Evolutionary conservation across 2,329 filamentous ascomycete species (phyloP), one percentile per base, ranked within the genome.

Genomic region (Moelleriella libera): DNA sequence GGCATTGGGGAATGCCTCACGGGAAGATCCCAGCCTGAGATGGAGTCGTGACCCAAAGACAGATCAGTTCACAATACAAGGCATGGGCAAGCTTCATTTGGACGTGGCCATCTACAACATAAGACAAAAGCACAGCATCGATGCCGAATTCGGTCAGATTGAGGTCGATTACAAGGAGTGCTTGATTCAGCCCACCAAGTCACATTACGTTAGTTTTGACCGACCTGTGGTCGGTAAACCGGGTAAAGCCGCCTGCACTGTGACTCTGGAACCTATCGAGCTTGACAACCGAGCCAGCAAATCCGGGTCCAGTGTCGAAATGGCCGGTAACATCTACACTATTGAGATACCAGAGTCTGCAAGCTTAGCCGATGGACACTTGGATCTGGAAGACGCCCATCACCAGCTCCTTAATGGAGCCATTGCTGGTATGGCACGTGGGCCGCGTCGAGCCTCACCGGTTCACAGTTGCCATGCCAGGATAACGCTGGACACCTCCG

Each of bases 121-220:
- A 8, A 80, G 92, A 53, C 85, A 87, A 46, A 88, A 94, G 58
- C 83, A 96, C 66, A 94, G 92, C 62, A 88, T 75, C 71, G 63
- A 95, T 79, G 74, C 88, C 72, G 52, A 81, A 68, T 95, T 95
- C 70, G 89, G 90, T 10, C 82, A 81, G 47, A 94, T 98, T 52
- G 86, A 95, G 57, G 95, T 98, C 50, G 88, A 94, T 54, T 98
- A 97, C 65, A 83, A 94, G 47, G 92, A 98, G 66, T 83, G 82
- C 44, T 69, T 92, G 8, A 77, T 80, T 0, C 68, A 69, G 3
- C 57, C 72, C 0, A 82, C 81, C 1, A 60, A 62, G 0, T 66
- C 76, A 0, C 73, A 81, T 39, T 77, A 74, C 29, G 75, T 76
- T 46, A 68, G 80, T 5, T 88, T 88, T 58, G 88, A 96, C 56